phyloP scores from a whole-genome alignment of 768 basidiomycete genomes.

The Amanita fuliginea region DNA sequence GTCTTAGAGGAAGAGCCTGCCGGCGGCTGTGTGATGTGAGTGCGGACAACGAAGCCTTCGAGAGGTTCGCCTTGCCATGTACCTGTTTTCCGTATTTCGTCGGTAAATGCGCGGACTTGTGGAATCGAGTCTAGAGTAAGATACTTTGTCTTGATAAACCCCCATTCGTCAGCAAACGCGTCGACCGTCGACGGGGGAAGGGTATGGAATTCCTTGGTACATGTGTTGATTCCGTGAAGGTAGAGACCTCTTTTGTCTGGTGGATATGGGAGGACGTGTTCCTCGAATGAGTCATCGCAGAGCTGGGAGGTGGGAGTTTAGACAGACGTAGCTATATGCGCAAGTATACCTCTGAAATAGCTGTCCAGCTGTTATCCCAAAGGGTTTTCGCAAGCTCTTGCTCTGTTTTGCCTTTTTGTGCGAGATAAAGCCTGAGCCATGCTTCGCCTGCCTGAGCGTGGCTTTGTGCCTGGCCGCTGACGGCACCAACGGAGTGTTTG shows the following conservation, averaged over 20 bases:
- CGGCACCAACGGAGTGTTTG: conserved; percentile 78
- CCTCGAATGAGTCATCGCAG: conserved; percentile 95
- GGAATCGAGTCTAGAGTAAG: conserved; percentile 45
- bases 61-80: conserved; percentile 77
- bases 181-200: conserved; percentile 57
- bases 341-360: conserved; percentile 72
- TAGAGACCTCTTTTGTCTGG: conserved; percentile 82
- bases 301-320: conserved; percentile 42
- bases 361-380: conserved; percentile 81
- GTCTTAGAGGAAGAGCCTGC: conserved; percentile 15
- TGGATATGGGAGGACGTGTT: conserved; percentile 84
- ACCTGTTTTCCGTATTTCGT: conserved; percentile 52
- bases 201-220: conserved; percentile 57
- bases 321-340: neutral
- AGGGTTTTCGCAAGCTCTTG: conserved; percentile 63
- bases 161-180: conserved; percentile 81
- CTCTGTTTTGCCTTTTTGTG: conserved; percentile 49
- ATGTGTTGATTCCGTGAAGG: conserved; percentile 82
- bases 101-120: conserved; percentile 66
- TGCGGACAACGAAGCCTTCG: conserved; percentile 93
- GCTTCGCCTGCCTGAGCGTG: conserved; percentile 79
- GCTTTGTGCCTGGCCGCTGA: conserved; percentile 29
- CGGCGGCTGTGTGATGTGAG: conserved; percentile 41
- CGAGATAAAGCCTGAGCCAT: conserved; percentile 71
- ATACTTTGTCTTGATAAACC: conserved; percentile 74